Percentiles rank a stretch among this genome's conserved stretches.
phyloP scores from a whole-genome alignment of 768 basidiomycete species.

The Leccinum pellstonianum region DNA sequence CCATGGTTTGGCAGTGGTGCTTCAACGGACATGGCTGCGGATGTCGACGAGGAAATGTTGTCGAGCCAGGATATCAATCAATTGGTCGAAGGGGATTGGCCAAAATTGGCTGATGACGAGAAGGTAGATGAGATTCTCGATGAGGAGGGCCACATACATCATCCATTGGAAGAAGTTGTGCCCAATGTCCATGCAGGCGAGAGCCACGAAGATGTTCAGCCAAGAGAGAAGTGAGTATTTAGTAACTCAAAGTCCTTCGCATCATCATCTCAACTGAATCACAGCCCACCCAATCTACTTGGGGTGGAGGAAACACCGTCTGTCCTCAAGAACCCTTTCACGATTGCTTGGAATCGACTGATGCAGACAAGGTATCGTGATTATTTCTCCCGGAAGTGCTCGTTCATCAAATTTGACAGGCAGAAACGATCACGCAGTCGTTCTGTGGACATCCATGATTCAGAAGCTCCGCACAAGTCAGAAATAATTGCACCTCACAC shows the following conservation, averaged over 20 bases:
- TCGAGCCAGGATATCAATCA: constrained; percentile 37
- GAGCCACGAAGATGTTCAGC: background rate
- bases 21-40: constrained; percentile 21
- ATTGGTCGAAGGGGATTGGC: constrained; percentile 25
- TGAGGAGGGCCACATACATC: constrained; percentile 5
- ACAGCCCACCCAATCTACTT: background rate
- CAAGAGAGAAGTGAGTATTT: constrained; percentile 1
- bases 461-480: constrained; percentile 26
- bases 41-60: constrained; percentile 31
- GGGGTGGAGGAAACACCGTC: background rate
- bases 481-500: background rate
- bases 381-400: background rate
- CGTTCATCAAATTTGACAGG: constrained; percentile 11
- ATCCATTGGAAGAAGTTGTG: background rate
- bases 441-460: constrained; percentile 14
- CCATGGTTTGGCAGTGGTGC: constrained; percentile 9
- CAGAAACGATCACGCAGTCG: constrained; percentile 26
- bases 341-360: constrained; percentile 22
- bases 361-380: constrained; percentile 14
- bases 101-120: constrained; percentile 3
- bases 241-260: background rate
- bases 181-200: background rate
- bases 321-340: constrained; percentile 17
- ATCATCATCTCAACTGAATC: background rate
- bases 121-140: constrained; percentile 16